Conservation (phyloP, 257 asterid genomes). For the Echites panduratus region DNA sequence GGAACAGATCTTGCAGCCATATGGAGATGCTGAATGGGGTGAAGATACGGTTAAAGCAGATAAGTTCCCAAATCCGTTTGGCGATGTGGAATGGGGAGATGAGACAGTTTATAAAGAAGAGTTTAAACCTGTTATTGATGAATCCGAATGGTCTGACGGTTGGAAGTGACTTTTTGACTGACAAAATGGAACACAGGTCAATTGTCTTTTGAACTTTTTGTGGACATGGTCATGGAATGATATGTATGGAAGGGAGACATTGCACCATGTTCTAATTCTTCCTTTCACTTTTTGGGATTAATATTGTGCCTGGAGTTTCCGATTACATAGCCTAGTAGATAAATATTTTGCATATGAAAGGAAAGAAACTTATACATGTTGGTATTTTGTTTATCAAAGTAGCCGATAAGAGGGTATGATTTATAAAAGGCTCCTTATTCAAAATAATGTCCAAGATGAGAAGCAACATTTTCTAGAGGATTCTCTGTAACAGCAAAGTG, state of each 20-base stretch:
- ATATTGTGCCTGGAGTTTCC: not conserved
- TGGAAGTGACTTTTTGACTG: constrained; percentile 22
- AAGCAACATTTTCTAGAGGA: not conserved
- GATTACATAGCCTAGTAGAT: not conserved
- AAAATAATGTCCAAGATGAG: not conserved
- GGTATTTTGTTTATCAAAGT: not conserved
- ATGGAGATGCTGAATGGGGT: constrained; percentile 18
- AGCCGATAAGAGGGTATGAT: not conserved
- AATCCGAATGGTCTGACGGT: constrained; percentile 39
- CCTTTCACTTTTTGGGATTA: not conserved
- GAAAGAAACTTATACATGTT: no score
- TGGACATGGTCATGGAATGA: not conserved
- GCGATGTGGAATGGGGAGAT: constrained; percentile 18
- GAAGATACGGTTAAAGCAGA: constrained; percentile 7
- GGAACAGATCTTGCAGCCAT: not conserved
- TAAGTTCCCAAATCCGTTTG: not conserved
- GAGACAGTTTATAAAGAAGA: constrained; percentile 8
- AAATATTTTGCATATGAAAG: no score
- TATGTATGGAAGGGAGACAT: no score
- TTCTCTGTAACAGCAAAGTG: no score
- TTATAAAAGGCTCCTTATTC: not conserved
- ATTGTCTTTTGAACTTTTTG: not conserved
- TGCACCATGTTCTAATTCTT: not conserved
- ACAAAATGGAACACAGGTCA: not conserved
- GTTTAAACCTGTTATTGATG: constrained; percentile 22